Evolutionary conservation across 305 asterid genomes (phyloP), one percentile per base, ranked within the genome.

Genomic region (Salvia sclarea): DNA sequence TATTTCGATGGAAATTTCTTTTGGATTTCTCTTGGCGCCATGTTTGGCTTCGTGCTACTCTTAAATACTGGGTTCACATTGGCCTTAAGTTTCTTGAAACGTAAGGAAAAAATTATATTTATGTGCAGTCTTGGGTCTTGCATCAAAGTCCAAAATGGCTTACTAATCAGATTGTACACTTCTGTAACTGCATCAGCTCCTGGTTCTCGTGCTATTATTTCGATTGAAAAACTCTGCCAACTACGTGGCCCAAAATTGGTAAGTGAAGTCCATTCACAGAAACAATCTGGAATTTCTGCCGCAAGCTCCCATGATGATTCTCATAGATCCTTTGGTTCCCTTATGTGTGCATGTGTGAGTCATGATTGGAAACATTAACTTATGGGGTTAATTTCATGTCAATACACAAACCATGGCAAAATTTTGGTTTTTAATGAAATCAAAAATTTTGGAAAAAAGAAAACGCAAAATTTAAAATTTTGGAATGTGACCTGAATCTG

Each of bases 21-120:
- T 50, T 88, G 97, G 97, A 67, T 86, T 67, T 81, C 94, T 37
- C 68, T 90, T 62, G 83, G 80, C 37, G 95, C 86, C 41, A 62
- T 90, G 61, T 40, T 84, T 17, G 88, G 90, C 22, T 57, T 88
- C 49, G 40, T 86, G 28, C 31, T 84, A 52, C 49, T 86, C 50
- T 84, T 86, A 77, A 86, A 88, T 64, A 49, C 80, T 53, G 91
- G 93, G 22, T 84, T 78, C 66, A 72, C 72, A 30, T 45, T 89
- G 70, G 91, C 95, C 30, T 75, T 86, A 61, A 87, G 77, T 62
- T 83, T 81, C 70, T 74, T 81, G 31, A 86, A 83, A 53, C 69
- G 97, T 88, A 79, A 71, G 77, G 73, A 18, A 69, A 40, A 57
- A 31, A n/a, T n/a, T n/a, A n/a, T 40, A 43, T 63, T 18, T 70